phyloP scores from a whole-genome alignment of 306 rosid genomes.

The Malus asiatica region DNA sequence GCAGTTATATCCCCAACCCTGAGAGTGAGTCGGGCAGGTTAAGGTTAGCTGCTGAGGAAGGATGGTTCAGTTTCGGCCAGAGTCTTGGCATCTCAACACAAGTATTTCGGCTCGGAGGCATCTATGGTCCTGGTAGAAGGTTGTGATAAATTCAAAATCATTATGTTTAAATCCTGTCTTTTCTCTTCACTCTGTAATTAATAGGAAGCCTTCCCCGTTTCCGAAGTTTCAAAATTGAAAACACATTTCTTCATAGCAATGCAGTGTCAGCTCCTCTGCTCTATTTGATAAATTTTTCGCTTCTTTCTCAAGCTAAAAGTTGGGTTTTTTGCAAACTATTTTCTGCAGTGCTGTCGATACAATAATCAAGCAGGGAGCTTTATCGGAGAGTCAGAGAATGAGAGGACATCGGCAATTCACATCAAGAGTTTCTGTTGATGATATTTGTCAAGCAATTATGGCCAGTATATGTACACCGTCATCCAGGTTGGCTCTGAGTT shows the following conservation, averaged over 20 bases:
- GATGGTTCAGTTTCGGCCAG: constrained; percentile 60
- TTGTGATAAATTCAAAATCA: constrained; percentile 13
- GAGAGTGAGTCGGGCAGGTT: constrained; percentile 41
- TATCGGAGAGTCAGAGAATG: constrained; percentile 54
- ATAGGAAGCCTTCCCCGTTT: too few species aligned
- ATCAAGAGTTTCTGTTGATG: constrained; percentile 76
- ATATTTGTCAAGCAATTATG: constrained; percentile 72
- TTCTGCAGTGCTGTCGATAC: constrained; percentile 66
- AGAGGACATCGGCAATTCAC: constrained; percentile 54
- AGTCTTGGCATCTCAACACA: constrained; percentile 40
- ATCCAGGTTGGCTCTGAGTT: constrained; percentile 27
- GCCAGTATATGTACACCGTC: constrained; percentile 41
- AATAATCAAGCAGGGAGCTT: constrained; percentile 48
- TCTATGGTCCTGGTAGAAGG: constrained; percentile 99
- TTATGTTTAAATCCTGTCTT: not conserved
- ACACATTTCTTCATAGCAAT: constrained; percentile 1
- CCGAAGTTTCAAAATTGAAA: not conserved
- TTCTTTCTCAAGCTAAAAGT: not conserved
- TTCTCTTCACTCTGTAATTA: not conserved
- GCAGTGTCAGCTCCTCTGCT: too few species aligned
- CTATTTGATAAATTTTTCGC: not conserved
- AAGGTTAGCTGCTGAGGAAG: constrained; percentile 71
- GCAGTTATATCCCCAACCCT: constrained; percentile 61
- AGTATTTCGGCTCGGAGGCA: constrained; percentile 82
- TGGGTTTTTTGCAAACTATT: constrained; percentile 1